These are phyloP conservation scores for Waltiozyma sp. DNA, from an alignment of 1,139 yeast species.

Conservation along the genomic window DNA sequence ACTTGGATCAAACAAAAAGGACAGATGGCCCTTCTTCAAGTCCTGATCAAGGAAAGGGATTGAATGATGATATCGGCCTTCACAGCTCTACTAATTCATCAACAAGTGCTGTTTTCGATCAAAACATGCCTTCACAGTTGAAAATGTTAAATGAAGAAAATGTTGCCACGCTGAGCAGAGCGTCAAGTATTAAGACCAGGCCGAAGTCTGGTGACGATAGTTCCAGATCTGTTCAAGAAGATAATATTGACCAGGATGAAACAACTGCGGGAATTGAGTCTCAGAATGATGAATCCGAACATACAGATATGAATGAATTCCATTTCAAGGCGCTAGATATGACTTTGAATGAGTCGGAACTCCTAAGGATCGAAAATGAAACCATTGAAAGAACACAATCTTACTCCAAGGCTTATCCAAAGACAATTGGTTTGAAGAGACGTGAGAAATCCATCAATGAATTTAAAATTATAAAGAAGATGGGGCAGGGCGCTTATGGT, in stretches of 20 bases:
- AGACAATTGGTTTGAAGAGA: conserved; percentile 45
- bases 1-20: background rate
- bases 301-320: conserved; percentile 1
- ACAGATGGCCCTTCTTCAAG: background rate
- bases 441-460: conserved; percentile 62
- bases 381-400: conserved; percentile 27
- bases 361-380: conserved; percentile 34
- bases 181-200: conserved; percentile 7
- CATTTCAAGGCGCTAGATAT: conserved; percentile 12
- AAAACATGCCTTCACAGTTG: conserved; percentile 24
- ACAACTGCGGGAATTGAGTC: conserved; percentile 1
- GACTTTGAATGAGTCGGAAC: conserved; percentile 27
- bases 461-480: conserved; percentile 56
- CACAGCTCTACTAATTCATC: background rate
- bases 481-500: conserved; percentile 97
- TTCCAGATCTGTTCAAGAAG: conserved; percentile 1
- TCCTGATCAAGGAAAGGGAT: background rate
- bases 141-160: conserved; percentile 23
- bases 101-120: conserved; percentile 1
- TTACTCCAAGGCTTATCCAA: conserved; percentile 40
- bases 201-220: conserved; percentile 4
- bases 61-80: conserved; percentile 2
- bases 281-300: background rate
- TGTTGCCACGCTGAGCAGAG: conserved; percentile 7
- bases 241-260: conserved; percentile 2